Evolutionary conservation across 257 asterid genomes (phyloP).

Genomic region (Cordia subcordata): DNA sequence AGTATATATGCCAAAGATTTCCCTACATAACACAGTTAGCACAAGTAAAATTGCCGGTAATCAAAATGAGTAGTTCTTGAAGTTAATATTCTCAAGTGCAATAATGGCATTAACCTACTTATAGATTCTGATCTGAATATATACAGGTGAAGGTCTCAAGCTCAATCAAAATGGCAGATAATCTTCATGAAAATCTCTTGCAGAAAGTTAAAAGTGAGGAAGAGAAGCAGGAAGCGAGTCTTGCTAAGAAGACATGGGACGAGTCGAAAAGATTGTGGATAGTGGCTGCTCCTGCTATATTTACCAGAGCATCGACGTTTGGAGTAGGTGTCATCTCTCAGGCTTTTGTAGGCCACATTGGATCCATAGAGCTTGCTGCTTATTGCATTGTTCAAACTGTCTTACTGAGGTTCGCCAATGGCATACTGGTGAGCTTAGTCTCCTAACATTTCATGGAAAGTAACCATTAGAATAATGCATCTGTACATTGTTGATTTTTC

Average conservation of each 20-base stretch:
- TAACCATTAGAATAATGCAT: too few relatives aligned
- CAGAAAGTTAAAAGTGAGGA: background rate
- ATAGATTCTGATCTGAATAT: too few relatives aligned
- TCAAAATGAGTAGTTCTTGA: too few relatives aligned
- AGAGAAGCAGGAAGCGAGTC: constrained; percentile 6
- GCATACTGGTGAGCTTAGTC: constrained; percentile 32
- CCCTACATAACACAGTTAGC: too few relatives aligned
- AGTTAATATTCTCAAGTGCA: too few relatives aligned
- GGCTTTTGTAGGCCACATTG: constrained; percentile 47
- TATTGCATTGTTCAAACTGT: constrained; percentile 47
- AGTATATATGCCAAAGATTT: too few relatives aligned
- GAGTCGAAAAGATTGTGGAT: constrained; percentile 47
- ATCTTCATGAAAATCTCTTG: background rate
- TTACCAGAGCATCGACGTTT: constrained; percentile 40
- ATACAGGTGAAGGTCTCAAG: too few relatives aligned
- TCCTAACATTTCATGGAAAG: background rate
- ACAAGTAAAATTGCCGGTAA: too few relatives aligned
- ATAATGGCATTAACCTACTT: too few relatives aligned
- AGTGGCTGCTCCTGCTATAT: constrained; percentile 48
- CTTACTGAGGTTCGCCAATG: constrained; percentile 41
- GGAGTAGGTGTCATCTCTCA: constrained; percentile 43
- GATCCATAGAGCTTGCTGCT: constrained; percentile 46
- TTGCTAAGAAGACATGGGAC: constrained; percentile 19
- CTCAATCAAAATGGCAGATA: background rate
- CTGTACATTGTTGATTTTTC: too few relatives aligned